Evolutionary conservation across 495 filamentous ascomycete genomes (phyloP).

Genomic region (Neurospora sp.): DNA sequence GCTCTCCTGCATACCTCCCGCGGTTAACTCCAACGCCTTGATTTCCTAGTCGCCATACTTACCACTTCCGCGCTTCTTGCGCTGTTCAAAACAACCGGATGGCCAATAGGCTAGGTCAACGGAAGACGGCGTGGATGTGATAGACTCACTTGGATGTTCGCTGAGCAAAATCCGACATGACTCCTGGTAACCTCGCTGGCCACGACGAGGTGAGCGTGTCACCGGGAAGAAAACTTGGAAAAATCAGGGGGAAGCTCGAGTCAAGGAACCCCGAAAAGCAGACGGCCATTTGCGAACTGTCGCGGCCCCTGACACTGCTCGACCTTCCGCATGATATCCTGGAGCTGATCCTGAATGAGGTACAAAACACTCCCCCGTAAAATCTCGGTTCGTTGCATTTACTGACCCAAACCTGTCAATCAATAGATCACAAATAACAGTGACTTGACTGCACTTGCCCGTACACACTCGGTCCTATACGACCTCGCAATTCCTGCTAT

Average conservation of each 20-base stretch:
- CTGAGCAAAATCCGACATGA: not conserved
- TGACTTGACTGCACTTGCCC: conserved; percentile 73
- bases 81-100: not conserved
- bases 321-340: conserved; percentile 83
- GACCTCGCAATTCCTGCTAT: conserved; percentile 72
- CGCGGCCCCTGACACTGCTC: conserved; percentile 43
- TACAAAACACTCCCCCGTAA: conserved; percentile 22
- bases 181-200: not conserved
- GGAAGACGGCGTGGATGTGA: not conserved
- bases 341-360: conserved; percentile 84
- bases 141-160: not conserved
- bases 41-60: not conserved
- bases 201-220: not conserved
- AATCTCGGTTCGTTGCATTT: not conserved
- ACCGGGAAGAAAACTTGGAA: not conserved
- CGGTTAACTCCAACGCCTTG: not conserved
- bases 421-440: conserved; percentile 75
- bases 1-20: not conserved
- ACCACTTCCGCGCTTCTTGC: not conserved
- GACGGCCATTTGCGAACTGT: conserved; percentile 25
- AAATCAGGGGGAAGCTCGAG: not conserved
- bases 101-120: not conserved
- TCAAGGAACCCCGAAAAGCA: not conserved
- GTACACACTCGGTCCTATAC: conserved; percentile 80
- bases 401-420: not conserved